Conservation (phyloP, 768 basidiomycete genomes). For the Trametes villosa region DNA sequence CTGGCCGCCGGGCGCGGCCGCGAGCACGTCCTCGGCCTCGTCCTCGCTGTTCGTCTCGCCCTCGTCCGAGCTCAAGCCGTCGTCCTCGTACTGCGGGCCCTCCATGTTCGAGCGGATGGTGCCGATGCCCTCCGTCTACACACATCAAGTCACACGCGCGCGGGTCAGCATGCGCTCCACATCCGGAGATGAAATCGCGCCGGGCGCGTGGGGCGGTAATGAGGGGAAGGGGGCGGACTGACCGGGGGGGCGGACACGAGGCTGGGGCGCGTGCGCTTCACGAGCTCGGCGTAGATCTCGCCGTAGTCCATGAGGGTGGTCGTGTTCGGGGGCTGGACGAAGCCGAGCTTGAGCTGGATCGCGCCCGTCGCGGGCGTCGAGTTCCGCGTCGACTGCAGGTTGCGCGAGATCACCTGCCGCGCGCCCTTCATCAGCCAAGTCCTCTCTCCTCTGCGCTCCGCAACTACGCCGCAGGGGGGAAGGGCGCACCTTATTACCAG, state of each 20-base stretch:
- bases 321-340: slow-evolving; percentile 50
- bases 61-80: slow-evolving; percentile 68
- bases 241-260: slow-evolving; percentile 82
- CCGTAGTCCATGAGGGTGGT: slow-evolving; percentile 53
- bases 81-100: slow-evolving; percentile 69
- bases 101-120: slow-evolving; percentile 69
- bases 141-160: neutral
- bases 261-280: slow-evolving; percentile 65
- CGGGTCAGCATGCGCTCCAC: neutral
- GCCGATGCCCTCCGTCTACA: slow-evolving; percentile 83
- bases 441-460: too few species aligned
- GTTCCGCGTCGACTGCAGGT: slow-evolving; percentile 53
- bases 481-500: slow-evolving; percentile 65
- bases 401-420: slow-evolving; percentile 51
- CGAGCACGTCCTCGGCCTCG: slow-evolving; percentile 36
- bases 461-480: neutral
- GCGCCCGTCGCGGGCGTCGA: slow-evolving; percentile 53
- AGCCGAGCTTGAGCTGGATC: slow-evolving; percentile 65
- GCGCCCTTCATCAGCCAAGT: slow-evolving; percentile 3
- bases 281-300: slow-evolving; percentile 65
- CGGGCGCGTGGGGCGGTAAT: neutral
- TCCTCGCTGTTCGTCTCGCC: slow-evolving; percentile 43
- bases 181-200: neutral
- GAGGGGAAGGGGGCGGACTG: slow-evolving; percentile 34
- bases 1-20: slow-evolving; percentile 42